Evolutionary conservation across 1,284 basidiomycete genomes (phyloP).

Genomic region (Ceratobasidium sp.): DNA sequence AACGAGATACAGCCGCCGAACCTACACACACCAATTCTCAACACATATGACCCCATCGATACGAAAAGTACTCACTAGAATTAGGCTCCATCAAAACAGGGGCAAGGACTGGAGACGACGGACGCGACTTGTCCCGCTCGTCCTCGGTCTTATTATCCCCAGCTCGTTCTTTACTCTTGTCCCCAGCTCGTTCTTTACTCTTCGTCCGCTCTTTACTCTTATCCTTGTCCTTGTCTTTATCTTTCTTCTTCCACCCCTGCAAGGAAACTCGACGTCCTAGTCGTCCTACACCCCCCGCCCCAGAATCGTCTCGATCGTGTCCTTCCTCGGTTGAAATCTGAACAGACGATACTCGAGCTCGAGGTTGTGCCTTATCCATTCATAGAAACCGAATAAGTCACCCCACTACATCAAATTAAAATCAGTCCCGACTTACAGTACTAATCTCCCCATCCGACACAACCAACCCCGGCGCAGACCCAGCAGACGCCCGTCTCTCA

Average conservation of each 20-base stretch:
- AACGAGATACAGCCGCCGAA: constrained; percentile 24
- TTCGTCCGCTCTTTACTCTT: constrained; percentile 24
- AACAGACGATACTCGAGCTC: constrained; percentile 40
- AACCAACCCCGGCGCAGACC: constrained; percentile 1
- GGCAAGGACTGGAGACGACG: not conserved
- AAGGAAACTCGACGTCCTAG: constrained; percentile 38
- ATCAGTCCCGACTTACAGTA: not conserved
- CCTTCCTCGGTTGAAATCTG: constrained; percentile 44
- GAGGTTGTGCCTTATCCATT: constrained; percentile 27
- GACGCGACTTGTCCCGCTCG: constrained; percentile 1
- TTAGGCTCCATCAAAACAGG: not conserved
- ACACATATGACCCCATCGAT: not conserved
- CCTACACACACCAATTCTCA: not conserved
- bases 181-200: constrained; percentile 28
- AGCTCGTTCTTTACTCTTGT: constrained; percentile 4
- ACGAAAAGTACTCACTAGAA: not conserved
- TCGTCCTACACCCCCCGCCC: constrained; percentile 6
- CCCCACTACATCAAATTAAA: not conserved
- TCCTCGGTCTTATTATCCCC: constrained; percentile 15
- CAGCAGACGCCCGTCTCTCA: not conserved
- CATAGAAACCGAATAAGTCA: not conserved
- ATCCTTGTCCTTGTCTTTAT: constrained; percentile 17
- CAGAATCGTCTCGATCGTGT: constrained; percentile 33
- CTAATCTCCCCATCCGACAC: constrained; percentile 1
- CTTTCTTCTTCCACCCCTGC: constrained; percentile 43